Evolutionary conservation across 176 grass and related monocot species (phyloP).

Genomic region (Thinopyrum elongatum): DNA sequence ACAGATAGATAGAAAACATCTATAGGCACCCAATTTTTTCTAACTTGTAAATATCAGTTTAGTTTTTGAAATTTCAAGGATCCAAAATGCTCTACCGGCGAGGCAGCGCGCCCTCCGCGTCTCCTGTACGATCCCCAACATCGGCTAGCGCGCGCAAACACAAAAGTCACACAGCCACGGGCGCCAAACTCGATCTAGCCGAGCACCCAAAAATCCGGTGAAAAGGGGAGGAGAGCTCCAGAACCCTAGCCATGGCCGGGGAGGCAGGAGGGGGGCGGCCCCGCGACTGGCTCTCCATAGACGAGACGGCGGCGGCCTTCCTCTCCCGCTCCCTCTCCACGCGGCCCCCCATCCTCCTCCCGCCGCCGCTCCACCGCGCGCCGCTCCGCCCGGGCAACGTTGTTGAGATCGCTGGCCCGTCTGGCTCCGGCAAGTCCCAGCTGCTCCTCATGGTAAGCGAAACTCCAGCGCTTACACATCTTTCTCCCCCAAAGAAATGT

Average conservation of each 20-base stretch:
- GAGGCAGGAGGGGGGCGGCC: slow-evolving; percentile 23
- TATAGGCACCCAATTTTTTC: no score
- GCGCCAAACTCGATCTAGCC: slow-evolving; percentile 11
- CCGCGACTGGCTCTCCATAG: slow-evolving; percentile 51
- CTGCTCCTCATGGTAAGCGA: slow-evolving; percentile 66
- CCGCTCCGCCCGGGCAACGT: slow-evolving; percentile 82
- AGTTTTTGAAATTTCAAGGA: no score
- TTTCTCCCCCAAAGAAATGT: background rate
- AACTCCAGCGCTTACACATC: background rate
- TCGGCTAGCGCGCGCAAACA: slow-evolving; percentile 1
- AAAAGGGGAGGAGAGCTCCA: background rate
- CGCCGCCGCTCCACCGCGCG: slow-evolving; percentile 78
- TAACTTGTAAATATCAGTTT: no score
- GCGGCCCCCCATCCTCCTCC: slow-evolving; percentile 63
- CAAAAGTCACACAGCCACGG: background rate
- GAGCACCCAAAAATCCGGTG: slow-evolving; percentile 1
- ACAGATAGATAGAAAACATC: no score
- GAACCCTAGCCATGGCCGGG: slow-evolving; percentile 54
- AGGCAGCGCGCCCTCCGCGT: no score
- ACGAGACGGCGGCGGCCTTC: slow-evolving; percentile 70
- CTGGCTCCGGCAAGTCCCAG: slow-evolving; percentile 84
- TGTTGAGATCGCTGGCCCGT: slow-evolving; percentile 87
- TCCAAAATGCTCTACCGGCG: no score
- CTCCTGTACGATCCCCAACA: no score
- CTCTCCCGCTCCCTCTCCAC: slow-evolving; percentile 55